phyloP scores from a whole-genome alignment of 306 rosid species.

The Macrotyloma uniflorum region DNA sequence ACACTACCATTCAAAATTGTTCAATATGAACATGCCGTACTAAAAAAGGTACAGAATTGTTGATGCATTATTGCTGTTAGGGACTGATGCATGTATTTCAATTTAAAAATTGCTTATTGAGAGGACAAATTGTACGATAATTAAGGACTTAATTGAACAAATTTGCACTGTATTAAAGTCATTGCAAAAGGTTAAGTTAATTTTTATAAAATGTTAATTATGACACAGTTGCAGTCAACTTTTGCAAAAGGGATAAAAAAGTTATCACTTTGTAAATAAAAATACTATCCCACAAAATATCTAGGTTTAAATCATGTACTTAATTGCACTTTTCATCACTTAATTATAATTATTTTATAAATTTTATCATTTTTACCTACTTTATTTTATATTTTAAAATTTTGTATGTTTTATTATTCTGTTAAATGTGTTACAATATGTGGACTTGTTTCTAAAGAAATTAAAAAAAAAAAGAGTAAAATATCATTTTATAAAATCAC shows the following conservation, averaged over 20 bases:
- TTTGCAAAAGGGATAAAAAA: slow-evolving; percentile 7
- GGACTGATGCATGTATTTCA: slow-evolving; percentile 27
- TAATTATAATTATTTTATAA: no score
- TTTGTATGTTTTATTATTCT: no score
- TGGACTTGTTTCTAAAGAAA: no score
- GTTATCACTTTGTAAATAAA: neutral
- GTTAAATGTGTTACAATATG: no score
- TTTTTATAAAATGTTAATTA: neutral
- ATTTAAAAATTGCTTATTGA: neutral
- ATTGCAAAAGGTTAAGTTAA: neutral
- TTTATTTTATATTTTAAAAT: no score
- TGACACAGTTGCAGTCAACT: neutral
- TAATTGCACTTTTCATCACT: no score
- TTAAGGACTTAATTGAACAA: neutral
- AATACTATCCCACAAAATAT: no score
- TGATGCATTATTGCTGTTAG: neutral
- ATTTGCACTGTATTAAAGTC: neutral
- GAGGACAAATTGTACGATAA: neutral
- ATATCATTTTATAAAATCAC: no score
- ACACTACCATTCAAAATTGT: neutral
- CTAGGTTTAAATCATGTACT: no score
- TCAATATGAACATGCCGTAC: slow-evolving; percentile 23
- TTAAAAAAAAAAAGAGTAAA: no score
- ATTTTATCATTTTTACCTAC: no score
- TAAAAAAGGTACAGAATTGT: slow-evolving; percentile 1